Base-by-base conservation (phyloP, 495 filamentous ascomycete species). In the Choiromyces venosus region DNA sequence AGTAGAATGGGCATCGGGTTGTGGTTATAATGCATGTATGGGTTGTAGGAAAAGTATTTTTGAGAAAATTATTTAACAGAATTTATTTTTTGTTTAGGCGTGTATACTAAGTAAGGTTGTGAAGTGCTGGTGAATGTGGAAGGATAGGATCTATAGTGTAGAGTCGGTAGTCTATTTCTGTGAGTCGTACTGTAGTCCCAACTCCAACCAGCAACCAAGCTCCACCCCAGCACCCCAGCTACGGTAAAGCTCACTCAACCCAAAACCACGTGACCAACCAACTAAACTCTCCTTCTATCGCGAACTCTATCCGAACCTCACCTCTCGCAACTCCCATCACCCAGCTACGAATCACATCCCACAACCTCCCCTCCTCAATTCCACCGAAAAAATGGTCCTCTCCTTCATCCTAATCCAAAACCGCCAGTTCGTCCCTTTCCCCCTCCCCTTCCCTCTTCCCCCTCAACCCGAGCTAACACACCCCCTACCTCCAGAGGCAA, bases 351-450 rank as follows among this genome's bases (percentile, higher is more conserved):
- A n/a, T n/a, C 65, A 33, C 14, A 19, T 10, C 8, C 29, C 52
- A 69, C 65, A n/a, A 70, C 67, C 67, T 52, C 35, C 37, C 44
- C 33, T 42, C 44, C 38, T 65, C 68, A 61, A 72, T 56, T 29
- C 72, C 66, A n/a, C 71, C 69, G n/a, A n/a, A 66, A 76, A 46
- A 16, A 93, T 92, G 91, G 91, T 97, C 80, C 86, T 97, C 78
- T 97, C 94, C 46, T 97, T 97, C 82, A 96, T 98, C 79, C 85
- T 98, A 67, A 94, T 98, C 64, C 94, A 98, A 80, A 98, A 98
- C 85, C 90, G 94, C 76, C 94, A 98, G 94, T 97, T 81, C 73
- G 89, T 86, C n/a, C n/a, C n/a, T n/a, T 37, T 35, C 52, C 21
- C 56, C 12, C 21, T 56, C n/a, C 65, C n/a, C 64, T 77, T 77